Base-by-base conservation (phyloP, 768 basidiomycete species). In the Leccinellum albellum region DNA sequence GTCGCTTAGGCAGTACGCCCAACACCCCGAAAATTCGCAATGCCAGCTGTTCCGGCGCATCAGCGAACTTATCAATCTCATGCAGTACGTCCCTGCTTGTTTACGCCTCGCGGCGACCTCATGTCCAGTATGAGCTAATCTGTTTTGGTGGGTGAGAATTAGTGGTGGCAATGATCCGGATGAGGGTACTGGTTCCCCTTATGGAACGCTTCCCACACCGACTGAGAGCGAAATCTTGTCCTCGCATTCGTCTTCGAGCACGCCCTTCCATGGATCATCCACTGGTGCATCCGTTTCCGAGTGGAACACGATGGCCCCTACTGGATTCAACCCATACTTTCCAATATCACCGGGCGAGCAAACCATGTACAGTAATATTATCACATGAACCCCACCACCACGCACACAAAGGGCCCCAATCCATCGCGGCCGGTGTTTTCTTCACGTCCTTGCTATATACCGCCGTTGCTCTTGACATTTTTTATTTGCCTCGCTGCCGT, bases 271-370 rank as follows among this genome's bases (percentile, higher is more conserved):
- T 70, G 72, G 61, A 67, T 69, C 75, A 61, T 70, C 70, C 58
- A 80, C 75, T 67, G 79, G 81, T 64, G 78, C 72, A 56, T 63
- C 82, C 54, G 80, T 81, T 40, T 80, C 83, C 61, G 81, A 87
- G 70, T 87, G 85, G 86, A 81, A 77, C 61, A 75, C 80, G 56
- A 75, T 85, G 67, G 64, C 75, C 35, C 75, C 80, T 23, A 65
- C 80, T 28, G 79, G 81, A 31, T 88, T 86, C 72, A 87, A 85
- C 54, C 77, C 87, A 6, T 89, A 89, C 70, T 89, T 89, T 66
- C 82, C 86, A 32, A 75, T 84, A 58, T 72, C 79, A 44, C 66
- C 73, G 51, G 82, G 78, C 62, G 82, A 84, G 51, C 80, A 82
- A 64, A 72, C 69, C 65, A 79, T 86, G 61, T 85, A 84, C 69